These are phyloP conservation scores for Trichoderma guizhouense DNA, from an alignment of 2,329 filamentous ascomycete genomes.

Conservation along the genomic window DNA sequence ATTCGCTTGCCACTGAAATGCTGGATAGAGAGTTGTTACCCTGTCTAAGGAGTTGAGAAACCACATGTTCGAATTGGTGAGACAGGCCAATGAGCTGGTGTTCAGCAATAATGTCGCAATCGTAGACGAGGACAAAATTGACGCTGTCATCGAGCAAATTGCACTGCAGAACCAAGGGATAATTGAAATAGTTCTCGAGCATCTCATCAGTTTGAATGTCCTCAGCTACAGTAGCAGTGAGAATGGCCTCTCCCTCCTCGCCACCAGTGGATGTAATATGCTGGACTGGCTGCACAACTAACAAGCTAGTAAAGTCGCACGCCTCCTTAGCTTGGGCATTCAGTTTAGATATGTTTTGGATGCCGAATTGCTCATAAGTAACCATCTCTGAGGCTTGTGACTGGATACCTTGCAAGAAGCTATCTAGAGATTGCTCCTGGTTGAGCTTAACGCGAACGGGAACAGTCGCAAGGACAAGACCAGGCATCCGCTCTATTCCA, in stretches of 20 bases:
- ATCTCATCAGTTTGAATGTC: conserved; percentile 3
- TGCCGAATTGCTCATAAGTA: conserved; percentile 23
- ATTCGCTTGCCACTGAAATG: conserved; percentile 11
- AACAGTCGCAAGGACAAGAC: conserved; percentile 20
- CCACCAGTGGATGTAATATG: conserved; percentile 8
- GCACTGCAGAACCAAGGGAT: conserved; percentile 11
- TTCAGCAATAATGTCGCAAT: conserved; percentile 10
- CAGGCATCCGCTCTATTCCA: conserved; percentile 22
- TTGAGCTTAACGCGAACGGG: conserved; percentile 14
- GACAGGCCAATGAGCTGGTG: conserved; percentile 2
- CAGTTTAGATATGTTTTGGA: conserved; percentile 24
- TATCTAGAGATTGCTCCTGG: background rate
- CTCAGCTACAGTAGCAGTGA: background rate
- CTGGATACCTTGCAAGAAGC: conserved; percentile 19
- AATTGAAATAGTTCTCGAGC: conserved; percentile 17
- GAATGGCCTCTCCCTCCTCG: background rate
- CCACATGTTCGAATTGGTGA: conserved; percentile 11
- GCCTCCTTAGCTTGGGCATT: conserved; percentile 19
- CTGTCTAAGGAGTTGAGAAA: conserved; percentile 1
- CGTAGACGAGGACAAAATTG: conserved; percentile 11
- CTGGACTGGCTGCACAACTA: conserved; percentile 22
- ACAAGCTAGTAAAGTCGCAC: conserved; percentile 23
- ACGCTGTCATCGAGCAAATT: conserved; percentile 1
- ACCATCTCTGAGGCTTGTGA: conserved; percentile 21
- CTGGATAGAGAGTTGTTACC: background rate